These are phyloP conservation scores for Cystofilobasidium ferigula DNA, from an alignment of 768 basidiomycete genomes.

Conservation along the genomic window DNA sequence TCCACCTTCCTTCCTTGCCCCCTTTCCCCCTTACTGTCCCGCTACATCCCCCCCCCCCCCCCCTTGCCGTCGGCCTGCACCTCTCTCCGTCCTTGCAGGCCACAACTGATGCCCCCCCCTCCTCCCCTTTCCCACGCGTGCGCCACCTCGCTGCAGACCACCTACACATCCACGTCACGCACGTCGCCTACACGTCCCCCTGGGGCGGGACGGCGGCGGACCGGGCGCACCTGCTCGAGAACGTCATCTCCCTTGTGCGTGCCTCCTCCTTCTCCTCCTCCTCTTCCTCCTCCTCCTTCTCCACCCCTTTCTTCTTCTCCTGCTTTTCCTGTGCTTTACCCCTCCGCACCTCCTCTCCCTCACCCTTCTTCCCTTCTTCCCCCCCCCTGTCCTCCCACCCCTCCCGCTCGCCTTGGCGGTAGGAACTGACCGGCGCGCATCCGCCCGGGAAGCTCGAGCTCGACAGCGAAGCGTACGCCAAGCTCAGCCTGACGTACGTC, in stretches of 20 bases:
- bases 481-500: conserved; percentile 53
- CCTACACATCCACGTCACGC: conserved; percentile 86
- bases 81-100: background rate
- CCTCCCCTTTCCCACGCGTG: background rate
- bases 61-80: too few species aligned
- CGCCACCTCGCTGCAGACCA: conserved; percentile 52
- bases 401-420: background rate
- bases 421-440: background rate
- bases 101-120: background rate
- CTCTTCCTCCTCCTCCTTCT: too few species aligned
- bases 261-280: background rate
- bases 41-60: too few species aligned
- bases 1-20: background rate
- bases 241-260: conserved; percentile 70
- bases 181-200: conserved; percentile 51
- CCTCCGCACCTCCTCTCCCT: background rate
- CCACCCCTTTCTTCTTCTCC: background rate
- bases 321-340: too few species aligned
- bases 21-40: background rate
- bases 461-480: conserved; percentile 38
- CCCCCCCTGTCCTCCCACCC: background rate
- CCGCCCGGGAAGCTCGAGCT: conserved; percentile 51
- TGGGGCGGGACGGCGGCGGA: conserved; percentile 66
- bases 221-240: conserved; percentile 85
- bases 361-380: background rate